A percentile compares a stretch with the other conserved stretches of the same genome.
phyloP scores from a whole-genome alignment of 2,329 filamentous ascomycete genomes.

The Penicillium sp. region DNA sequence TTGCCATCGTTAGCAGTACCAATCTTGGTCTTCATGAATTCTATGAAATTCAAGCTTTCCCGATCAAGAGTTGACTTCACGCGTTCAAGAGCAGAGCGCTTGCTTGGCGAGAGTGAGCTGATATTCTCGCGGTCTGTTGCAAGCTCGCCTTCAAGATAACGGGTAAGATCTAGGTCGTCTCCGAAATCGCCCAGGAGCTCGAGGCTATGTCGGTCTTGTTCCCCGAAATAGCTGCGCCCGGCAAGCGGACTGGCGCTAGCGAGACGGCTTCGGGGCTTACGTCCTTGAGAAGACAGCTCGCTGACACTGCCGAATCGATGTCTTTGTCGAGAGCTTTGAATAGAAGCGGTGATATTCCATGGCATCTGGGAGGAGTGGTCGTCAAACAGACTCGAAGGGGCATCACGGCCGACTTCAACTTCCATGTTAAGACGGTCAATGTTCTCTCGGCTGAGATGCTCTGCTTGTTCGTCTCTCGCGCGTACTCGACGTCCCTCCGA shows the following conservation, averaged over 20 bases:
- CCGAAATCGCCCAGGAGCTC: constrained; percentile 20
- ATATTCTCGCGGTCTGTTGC: constrained; percentile 23
- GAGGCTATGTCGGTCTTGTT: constrained; percentile 26
- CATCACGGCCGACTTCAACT: constrained; percentile 69
- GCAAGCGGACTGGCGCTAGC: constrained; percentile 61
- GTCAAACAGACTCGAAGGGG: constrained; percentile 64
- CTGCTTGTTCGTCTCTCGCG: constrained; percentile 35
- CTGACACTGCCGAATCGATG: constrained; percentile 37
- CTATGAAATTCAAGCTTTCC: constrained; percentile 62
- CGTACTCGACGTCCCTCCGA: constrained; percentile 37
- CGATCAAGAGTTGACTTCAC: constrained; percentile 51
- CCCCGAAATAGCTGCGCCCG: constrained; percentile 45
- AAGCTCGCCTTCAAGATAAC: constrained; percentile 35
- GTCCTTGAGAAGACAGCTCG: constrained; percentile 31
- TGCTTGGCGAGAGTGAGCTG: constrained; percentile 44
- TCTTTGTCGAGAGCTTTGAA: constrained; percentile 52
- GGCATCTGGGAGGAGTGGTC: constrained; percentile 65
- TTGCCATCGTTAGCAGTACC: neutral
- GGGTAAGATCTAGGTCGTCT: constrained; percentile 31
- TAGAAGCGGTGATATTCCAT: constrained; percentile 62
- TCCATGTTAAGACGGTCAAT: constrained; percentile 34
- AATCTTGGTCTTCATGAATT: constrained; percentile 54
- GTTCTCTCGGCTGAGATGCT: constrained; percentile 30
- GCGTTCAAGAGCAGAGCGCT: neutral
- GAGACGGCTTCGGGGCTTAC: constrained; percentile 46